A percentile compares a stretch with the other conserved stretches of the same genome.
Evolutionary conservation across 2,329 filamentous ascomycete species (phyloP).

Genomic region (Hypoxylon rubiginosum): DNA sequence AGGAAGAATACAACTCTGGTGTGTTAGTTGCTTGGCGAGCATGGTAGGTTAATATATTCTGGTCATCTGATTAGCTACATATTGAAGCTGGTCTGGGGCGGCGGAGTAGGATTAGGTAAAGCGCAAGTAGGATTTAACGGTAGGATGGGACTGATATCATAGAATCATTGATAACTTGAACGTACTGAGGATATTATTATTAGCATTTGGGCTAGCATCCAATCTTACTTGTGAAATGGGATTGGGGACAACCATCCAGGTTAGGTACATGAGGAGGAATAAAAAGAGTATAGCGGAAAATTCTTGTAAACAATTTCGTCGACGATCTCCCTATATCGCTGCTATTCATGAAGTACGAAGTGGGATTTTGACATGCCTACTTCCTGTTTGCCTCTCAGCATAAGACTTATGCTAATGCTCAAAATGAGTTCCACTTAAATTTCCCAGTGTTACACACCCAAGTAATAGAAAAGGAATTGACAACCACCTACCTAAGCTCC

Average conservation of each 20-base stretch:
- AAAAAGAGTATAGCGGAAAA: too few species aligned
- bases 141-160: background rate
- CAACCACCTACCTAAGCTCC: too few species aligned
- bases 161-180: background rate
- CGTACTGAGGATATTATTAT: background rate
- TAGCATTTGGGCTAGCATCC: background rate
- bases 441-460: too few species aligned
- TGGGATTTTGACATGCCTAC: too few species aligned
- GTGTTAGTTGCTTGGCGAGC: constrained; percentile 21
- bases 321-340: too few species aligned
- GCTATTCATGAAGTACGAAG: too few species aligned
- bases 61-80: constrained; percentile 1
- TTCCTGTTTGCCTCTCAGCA: too few species aligned
- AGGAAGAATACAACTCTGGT: constrained; percentile 16
- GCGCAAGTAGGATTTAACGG: constrained; percentile 2
- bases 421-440: too few species aligned
- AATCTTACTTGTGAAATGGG: background rate
- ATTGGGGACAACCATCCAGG: too few species aligned
- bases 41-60: constrained; percentile 6
- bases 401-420: too few species aligned
- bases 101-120: background rate
- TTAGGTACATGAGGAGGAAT: background rate
- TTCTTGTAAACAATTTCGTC: too few species aligned
- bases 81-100: constrained; percentile 2
- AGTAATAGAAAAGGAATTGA: too few species aligned